Evolutionary conservation across 2,329 filamentous ascomycete genomes (phyloP), one percentile per base, ranked within the genome.

Genomic region (Huntiella decipiens): DNA sequence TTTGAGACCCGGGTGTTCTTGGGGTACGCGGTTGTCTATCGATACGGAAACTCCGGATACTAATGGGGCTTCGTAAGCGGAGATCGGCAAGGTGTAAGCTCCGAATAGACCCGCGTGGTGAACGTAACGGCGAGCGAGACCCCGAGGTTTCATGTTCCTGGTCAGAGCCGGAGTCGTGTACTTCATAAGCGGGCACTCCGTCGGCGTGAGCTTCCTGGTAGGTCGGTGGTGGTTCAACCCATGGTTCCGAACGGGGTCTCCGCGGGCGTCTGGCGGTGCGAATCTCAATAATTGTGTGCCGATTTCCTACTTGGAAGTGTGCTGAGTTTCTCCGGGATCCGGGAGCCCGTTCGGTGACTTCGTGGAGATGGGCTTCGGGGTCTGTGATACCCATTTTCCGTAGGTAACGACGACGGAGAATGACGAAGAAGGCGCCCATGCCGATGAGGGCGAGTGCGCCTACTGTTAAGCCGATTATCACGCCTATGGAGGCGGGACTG

Each of bases 151-250:
- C 11, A 17, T 19, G 16, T 19, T 44, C 46, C 36, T 39, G 40
- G 34, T 44, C 40, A 12, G 39, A 43, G n/a, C 46, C 46, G 5
- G 35, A 44, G 10, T 47, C 46, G 8, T 49, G 38, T 19, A 38
- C 43, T 38, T 49, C 47, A 13, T 49, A 49, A 8, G 47, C 43
- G 11, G 47, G 47, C 6, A 49, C 47, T 15, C 47, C 47, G 5
- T 49, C 47, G 8, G 47, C 47, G n/a, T 49, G 47, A 19, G 47
- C 47, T 39, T 49, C 47, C 16, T 49, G 47, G 16, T 49, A 49
- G 2, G 47, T 49, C 15, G 47, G 47, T 19, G 47, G 47, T 10
- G 47, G 47, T 22, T 49, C 47, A 22, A 49, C 43, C 47, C 47
- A 49, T 41, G 45, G 43, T 38, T 49, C 47, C 8, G 33, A 34